Conservation (phyloP, 106 monocot species). For the Gastrodia elata region DNA sequence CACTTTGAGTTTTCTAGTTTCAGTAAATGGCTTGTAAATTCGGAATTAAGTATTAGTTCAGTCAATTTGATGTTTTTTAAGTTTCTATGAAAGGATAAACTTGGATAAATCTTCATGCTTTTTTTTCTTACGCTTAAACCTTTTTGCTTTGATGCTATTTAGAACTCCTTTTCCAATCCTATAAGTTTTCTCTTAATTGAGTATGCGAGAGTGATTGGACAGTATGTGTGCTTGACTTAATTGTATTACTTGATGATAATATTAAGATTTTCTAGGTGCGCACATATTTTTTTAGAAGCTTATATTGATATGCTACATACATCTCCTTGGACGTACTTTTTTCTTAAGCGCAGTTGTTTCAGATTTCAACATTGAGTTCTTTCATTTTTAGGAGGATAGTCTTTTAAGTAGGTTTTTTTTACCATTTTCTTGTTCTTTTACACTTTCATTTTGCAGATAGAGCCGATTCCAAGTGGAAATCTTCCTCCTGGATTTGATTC, state of each 20-base stretch:
- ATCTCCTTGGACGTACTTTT: neutral
- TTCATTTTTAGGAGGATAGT: neutral
- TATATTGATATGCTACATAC: neutral
- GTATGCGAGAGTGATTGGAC: neutral
- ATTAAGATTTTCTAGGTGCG: neutral
- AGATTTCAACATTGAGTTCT: neutral
- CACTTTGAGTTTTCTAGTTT: neutral
- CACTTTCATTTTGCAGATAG: constrained; percentile 84
- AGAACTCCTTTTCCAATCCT: neutral
- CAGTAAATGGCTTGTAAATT: neutral
- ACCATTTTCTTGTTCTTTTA: constrained; percentile 35
- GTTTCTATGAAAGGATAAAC: neutral
- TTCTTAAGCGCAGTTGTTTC: neutral
- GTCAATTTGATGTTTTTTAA: neutral
- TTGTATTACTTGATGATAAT: neutral
- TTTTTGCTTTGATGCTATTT: neutral
- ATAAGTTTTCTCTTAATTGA: neutral
- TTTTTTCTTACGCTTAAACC: neutral
- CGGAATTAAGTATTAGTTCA: neutral
- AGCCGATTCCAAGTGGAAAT: constrained; percentile 94
- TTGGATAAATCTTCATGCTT: neutral
- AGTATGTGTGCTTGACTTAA: neutral
- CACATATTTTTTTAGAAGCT: neutral
- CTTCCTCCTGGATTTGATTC: constrained; percentile 96
- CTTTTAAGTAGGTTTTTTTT: neutral